Evolutionary conservation across 139 green algal species (phyloP).

Genomic region (Medakamo hakoo): DNA sequence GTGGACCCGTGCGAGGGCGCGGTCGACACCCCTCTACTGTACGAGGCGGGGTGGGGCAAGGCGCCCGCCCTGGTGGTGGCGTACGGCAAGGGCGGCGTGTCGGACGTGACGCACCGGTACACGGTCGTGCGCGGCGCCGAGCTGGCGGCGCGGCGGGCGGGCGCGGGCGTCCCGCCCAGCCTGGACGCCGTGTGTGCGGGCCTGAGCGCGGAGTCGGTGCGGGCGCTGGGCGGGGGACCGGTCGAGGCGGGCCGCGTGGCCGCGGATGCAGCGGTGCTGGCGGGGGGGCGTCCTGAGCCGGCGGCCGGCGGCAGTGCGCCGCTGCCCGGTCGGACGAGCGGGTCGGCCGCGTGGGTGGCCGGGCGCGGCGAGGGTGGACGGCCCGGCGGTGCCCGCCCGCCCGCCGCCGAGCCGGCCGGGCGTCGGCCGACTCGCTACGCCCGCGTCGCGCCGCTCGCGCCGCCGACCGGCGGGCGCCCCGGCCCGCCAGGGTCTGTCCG

Average conservation of each 20-base stretch:
- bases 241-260: too few species aligned
- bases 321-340: constrained; percentile 20
- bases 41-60: constrained; percentile 64
- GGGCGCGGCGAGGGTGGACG: constrained; percentile 18
- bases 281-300: neutral
- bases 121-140: constrained; percentile 7
- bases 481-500: too few species aligned
- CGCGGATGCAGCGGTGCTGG: neutral
- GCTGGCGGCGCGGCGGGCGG: constrained; percentile 6
- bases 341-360: constrained; percentile 16
- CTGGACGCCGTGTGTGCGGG: neutral
- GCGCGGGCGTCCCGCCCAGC: constrained; percentile 3
- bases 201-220: neutral
- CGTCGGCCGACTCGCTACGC: too few species aligned
- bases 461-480: too few species aligned
- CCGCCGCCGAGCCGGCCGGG: too few species aligned
- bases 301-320: neutral
- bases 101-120: constrained; percentile 57
- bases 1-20: constrained; percentile 51
- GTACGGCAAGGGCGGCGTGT: constrained; percentile 21
- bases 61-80: constrained; percentile 51
- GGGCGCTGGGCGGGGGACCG: neutral
- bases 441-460: too few species aligned
- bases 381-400: neutral
- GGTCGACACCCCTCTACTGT: constrained; percentile 33